Conservation (phyloP, 805 yeast genomes). For the Lachancea lanzarotensis region DNA sequence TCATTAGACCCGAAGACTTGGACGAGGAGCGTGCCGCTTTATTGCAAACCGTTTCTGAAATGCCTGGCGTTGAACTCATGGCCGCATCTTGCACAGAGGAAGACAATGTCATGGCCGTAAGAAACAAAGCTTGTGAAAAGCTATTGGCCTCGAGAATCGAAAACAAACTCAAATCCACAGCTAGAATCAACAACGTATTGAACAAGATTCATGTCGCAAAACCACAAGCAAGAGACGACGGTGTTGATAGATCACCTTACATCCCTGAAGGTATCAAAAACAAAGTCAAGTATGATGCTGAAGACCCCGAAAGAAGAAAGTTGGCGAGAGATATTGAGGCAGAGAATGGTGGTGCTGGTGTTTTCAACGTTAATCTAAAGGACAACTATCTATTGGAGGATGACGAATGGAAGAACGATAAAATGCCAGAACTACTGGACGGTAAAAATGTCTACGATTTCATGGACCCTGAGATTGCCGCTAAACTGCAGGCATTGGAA, state of each 20-base stretch:
- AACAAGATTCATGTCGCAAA: slow-evolving; percentile 93
- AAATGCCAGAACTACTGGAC: slow-evolving; percentile 92
- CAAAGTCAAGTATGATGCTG: slow-evolving; percentile 61
- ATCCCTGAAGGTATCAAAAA: slow-evolving; percentile 71
- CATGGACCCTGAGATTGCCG: slow-evolving; percentile 91
- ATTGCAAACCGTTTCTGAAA: slow-evolving; percentile 54
- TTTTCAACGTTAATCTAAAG: slow-evolving; percentile 85
- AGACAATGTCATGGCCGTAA: slow-evolving; percentile 90
- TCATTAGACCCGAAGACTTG: slow-evolving; percentile 77
- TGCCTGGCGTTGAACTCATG: slow-evolving; percentile 86
- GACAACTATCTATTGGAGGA: slow-evolving; percentile 89
- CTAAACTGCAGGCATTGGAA: slow-evolving; percentile 89
- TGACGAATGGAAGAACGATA: slow-evolving; percentile 96
- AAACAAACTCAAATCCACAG: slow-evolving; percentile 88
- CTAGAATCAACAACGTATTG: slow-evolving; percentile 80
- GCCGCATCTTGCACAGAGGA: slow-evolving; percentile 89
- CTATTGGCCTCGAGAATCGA: slow-evolving; percentile 91
- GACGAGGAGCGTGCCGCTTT: slow-evolving; percentile 67
- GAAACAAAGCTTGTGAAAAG: slow-evolving; percentile 97
- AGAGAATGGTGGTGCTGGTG: slow-evolving; percentile 99
- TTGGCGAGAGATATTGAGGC: slow-evolving; percentile 86
- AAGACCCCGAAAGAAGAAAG: slow-evolving; percentile 74
- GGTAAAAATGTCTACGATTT: slow-evolving; percentile 97
- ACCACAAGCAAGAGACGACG: slow-evolving; percentile 84
- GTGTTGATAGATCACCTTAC: slow-evolving; percentile 60